Base-by-base conservation (phyloP, 2,329 filamentous ascomycete species). In the Fusarium coffeatum region DNA sequence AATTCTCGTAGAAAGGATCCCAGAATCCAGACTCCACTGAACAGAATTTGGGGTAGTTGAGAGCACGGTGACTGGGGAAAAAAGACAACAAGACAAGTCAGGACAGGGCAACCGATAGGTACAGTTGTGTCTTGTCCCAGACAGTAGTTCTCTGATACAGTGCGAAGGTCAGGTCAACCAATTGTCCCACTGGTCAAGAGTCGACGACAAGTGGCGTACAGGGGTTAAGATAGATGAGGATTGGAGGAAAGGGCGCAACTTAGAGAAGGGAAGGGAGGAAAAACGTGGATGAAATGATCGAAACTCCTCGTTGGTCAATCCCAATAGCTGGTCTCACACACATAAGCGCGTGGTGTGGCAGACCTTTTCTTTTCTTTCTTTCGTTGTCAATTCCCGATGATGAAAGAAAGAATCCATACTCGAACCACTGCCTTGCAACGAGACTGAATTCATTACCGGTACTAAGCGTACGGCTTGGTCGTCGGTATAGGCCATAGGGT, bases 11-110 rank as follows among this genome's bases (percentile, higher is more conserved):
- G 63, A 70, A 69, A 65, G 68, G 63, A 63, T 57, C 20, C 41
- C 15, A 23, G 41, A 43, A 60, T 59, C 50, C 64, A 59, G 69
- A 59, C 62, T 73, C 67, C 72, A 64, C 73, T 75, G 73, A 64
- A 68, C 70, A 60, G 61, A 47, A 72, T 71, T 75, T 71, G 72
- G 73, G 66, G 73, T 74, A 71, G 67, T 59, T 62, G 51, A 69
- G 60, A 73, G 69, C 68, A 71, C 62, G 64, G 64, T 60, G 70
- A 74, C 67, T 64, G 53, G 65, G 59, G 57, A 54, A 62, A 11
- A 37, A n/a, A 37, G 34, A 37, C 18, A 37, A 37, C 4, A 11
- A 43, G 41, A 43, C 41, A 23, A 43, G 41, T 23, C 20, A 43
- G 22, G 41, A 43, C 22, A 43, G 20, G 49, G 32, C 53, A 56